Percentiles rank a stretch among this genome's conserved stretches.
phyloP scores from a whole-genome alignment of 495 filamentous ascomycete genomes.

The Elasticomyces elasticus region DNA sequence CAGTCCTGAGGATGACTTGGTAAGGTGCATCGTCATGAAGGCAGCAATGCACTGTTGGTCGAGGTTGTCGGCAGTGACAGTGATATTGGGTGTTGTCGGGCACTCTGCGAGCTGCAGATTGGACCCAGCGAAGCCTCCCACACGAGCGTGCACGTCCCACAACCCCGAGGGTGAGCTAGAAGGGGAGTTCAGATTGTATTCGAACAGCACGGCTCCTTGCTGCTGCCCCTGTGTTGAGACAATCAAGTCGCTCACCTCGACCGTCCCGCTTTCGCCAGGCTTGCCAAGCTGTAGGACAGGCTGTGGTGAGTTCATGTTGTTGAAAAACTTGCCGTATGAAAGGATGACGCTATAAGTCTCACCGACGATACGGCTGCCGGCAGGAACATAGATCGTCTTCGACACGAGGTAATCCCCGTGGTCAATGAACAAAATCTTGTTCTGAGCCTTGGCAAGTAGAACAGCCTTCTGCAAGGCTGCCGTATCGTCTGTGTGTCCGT shows the following conservation, averaged over 20 bases:
- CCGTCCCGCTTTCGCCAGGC: conserved; percentile 27
- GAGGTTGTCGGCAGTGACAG: conserved; percentile 39
- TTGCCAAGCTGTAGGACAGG: conserved; percentile 34
- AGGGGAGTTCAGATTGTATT: conserved; percentile 30
- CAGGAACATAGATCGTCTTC: conserved; percentile 46
- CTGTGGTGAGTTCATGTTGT: conserved; percentile 29
- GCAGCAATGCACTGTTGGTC: conserved; percentile 53
- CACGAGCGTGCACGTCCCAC: conserved; percentile 51
- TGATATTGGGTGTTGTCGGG: conserved; percentile 38
- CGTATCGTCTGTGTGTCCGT: conserved; percentile 29
- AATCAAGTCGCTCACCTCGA: conserved; percentile 39
- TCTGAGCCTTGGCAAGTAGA: conserved; percentile 6
- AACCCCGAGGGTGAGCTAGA: conserved; percentile 24
- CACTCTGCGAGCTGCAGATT: conserved; percentile 42
- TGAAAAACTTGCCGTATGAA: conserved; percentile 24
- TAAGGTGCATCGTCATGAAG: conserved; percentile 60
- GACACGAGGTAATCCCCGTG: conserved; percentile 45
- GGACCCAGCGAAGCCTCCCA: conserved; percentile 48
- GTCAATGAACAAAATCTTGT: conserved; percentile 31
- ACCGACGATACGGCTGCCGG: conserved; percentile 45
- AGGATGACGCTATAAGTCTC: conserved; percentile 45
- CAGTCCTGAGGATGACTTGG: conserved; percentile 53
- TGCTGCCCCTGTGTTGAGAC: conserved; percentile 32
- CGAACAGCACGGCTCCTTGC: conserved; percentile 30
- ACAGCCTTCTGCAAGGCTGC: conserved; percentile 26